A percentile compares a stretch with the other conserved stretches of the same genome.
These are phyloP conservation scores for Piloderma croceum DNA, from an alignment of 768 basidiomycete species.

Conservation along the genomic window DNA sequence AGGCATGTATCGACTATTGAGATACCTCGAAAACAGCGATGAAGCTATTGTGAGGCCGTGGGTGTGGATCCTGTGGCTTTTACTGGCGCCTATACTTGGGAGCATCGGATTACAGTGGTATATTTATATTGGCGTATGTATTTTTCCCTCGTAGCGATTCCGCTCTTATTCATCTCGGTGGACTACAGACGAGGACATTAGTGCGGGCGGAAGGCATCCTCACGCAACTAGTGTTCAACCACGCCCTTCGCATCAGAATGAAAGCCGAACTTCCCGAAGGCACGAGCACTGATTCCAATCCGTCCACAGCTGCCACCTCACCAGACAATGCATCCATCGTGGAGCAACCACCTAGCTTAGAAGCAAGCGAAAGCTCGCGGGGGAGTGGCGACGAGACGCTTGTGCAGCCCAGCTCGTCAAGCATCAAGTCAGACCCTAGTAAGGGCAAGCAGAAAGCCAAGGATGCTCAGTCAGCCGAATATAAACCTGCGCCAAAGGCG, in stretches of 20 bases:
- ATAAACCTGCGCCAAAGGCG: background rate
- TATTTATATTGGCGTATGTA: slow-evolving; percentile 42
- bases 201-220: slow-evolving; percentile 41
- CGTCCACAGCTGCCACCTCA: slow-evolving; percentile 16
- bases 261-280: slow-evolving; percentile 29
- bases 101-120: slow-evolving; percentile 51
- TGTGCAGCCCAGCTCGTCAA: background rate
- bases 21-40: slow-evolving; percentile 52
- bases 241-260: slow-evolving; percentile 48
- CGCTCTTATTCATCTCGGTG: slow-evolving; percentile 21
- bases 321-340: slow-evolving; percentile 20
- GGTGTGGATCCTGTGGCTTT: slow-evolving; percentile 58
- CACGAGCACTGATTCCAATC: background rate
- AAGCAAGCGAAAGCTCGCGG: background rate
- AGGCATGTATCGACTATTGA: slow-evolving; percentile 22
- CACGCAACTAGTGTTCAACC: slow-evolving; percentile 52
- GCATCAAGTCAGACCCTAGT: background rate
- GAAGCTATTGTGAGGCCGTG: slow-evolving; percentile 50
- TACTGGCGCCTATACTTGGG: slow-evolving; percentile 40
- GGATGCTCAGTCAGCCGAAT: background rate
- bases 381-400: slow-evolving; percentile 12
- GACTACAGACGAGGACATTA: slow-evolving; percentile 31
- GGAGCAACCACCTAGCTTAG: slow-evolving; percentile 7
- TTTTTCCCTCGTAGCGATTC: background rate
- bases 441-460: slow-evolving; percentile 1